Conservation (phyloP, 1,284 basidiomycete species). For the Sporisorium reilianum region DNA sequence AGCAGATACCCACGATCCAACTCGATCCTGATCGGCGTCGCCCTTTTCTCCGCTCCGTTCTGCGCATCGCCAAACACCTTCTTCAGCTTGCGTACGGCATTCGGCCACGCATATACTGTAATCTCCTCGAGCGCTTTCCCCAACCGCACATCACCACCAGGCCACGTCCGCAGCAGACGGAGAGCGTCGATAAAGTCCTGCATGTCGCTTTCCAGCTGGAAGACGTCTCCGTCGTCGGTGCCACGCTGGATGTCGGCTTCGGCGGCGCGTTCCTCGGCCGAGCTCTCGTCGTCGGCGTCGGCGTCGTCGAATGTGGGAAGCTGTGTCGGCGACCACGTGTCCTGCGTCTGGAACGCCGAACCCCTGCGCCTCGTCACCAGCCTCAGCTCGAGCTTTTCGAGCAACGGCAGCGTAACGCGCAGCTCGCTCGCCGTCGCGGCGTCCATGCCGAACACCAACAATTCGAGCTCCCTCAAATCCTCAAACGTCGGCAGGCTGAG, state of each 20-base stretch:
- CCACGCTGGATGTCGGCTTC: conserved; percentile 21
- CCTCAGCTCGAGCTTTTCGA: conserved; percentile 46
- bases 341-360: conserved; percentile 23
- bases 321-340: conserved; percentile 36
- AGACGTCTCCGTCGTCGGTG: conserved; percentile 16
- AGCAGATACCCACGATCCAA: conserved; percentile 41
- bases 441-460: conserved; percentile 58
- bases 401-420: conserved; percentile 34
- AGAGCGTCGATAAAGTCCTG: conserved; percentile 45
- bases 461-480: conserved; percentile 48
- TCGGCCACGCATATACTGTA: conserved; percentile 44
- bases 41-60: background rate
- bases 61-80: conserved; percentile 12
- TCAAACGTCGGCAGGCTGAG: conserved; percentile 54
- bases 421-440: conserved; percentile 36
- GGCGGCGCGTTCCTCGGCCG: conserved; percentile 8
- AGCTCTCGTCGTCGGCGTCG: conserved; percentile 10
- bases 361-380: conserved; percentile 42
- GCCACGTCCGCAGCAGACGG: conserved; percentile 32
- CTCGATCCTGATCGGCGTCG: conserved; percentile 23
- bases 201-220: conserved; percentile 38
- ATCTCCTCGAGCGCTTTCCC: conserved; percentile 31
- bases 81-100: conserved; percentile 27
- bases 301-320: conserved; percentile 26
- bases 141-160: conserved; percentile 21